Evolutionary conservation across 2,329 filamentous ascomycete genomes (phyloP).

Genomic region (Diaporthe aspalathi): DNA sequence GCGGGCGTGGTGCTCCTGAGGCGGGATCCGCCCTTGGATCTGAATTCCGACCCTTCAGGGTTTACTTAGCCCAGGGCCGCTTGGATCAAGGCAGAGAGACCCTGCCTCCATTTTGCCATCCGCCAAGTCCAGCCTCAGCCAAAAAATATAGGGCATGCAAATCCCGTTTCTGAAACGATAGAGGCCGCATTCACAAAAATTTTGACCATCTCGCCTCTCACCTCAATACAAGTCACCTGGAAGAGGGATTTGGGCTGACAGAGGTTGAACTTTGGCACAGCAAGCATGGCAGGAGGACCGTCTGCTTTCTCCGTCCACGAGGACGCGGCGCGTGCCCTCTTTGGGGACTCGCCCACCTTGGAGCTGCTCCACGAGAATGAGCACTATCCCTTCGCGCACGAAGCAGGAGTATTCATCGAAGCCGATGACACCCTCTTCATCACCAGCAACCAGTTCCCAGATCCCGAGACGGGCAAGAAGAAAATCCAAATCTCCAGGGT

Average conservation of each 20-base stretch:
- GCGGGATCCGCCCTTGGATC: neutral
- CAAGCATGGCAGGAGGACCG: neutral
- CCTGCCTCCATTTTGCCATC: neutral
- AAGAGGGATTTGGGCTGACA: neutral
- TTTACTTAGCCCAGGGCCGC: neutral
- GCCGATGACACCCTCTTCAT: constrained; percentile 42
- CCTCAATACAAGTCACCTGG: no score
- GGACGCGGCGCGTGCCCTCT: constrained; percentile 42
- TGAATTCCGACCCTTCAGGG: neutral
- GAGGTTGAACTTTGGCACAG: neutral
- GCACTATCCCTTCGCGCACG: constrained; percentile 60
- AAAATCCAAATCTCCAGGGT: constrained; percentile 49
- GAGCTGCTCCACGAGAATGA: constrained; percentile 53
- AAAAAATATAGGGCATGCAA: neutral
- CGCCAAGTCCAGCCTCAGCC: neutral
- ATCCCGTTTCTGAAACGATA: neutral
- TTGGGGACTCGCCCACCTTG: constrained; percentile 51
- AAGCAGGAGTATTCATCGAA: constrained; percentile 48
- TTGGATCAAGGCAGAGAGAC: neutral
- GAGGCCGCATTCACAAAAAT: neutral
- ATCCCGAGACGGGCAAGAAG: constrained; percentile 40
- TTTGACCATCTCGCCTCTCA: neutral
- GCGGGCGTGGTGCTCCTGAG: constrained; percentile 2
- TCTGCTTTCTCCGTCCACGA: constrained; percentile 31
- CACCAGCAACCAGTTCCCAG: constrained; percentile 49